Conservation (phyloP, 345 rosid genomes). For the Conringia planisiliqua region DNA sequence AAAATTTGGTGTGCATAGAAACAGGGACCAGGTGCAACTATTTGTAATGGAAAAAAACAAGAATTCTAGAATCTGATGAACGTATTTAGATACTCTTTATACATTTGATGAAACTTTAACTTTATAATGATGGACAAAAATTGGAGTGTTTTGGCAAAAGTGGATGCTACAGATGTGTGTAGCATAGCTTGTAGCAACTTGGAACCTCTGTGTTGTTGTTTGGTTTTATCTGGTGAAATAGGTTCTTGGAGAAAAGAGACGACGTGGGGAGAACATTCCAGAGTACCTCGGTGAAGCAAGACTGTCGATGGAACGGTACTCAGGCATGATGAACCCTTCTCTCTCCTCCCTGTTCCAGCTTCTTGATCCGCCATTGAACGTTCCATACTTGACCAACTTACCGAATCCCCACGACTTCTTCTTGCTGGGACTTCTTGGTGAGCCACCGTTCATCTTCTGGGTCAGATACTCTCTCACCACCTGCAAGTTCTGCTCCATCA, state of each 20-base stretch:
- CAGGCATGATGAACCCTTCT: slow-evolving; percentile 49
- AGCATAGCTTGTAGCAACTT: background rate
- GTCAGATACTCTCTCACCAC: slow-evolving; percentile 66
- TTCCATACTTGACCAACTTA: slow-evolving; percentile 58
- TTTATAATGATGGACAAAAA: background rate
- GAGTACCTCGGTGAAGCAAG: slow-evolving; percentile 60
- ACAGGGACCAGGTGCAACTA: background rate
- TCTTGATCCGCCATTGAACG: slow-evolving; percentile 44
- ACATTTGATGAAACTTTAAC: background rate
- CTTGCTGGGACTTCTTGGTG: slow-evolving; percentile 35
- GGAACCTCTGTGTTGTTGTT: background rate
- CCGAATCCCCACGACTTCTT: slow-evolving; percentile 70
- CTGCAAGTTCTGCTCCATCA: slow-evolving; percentile 54
- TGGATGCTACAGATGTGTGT: background rate
- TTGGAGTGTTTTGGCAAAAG: background rate
- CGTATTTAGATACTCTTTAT: slow-evolving; percentile 3
- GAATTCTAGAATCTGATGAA: slow-evolving; percentile 21
- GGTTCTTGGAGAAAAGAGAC: slow-evolving; percentile 60
- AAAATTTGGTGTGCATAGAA: slow-evolving; percentile 12
- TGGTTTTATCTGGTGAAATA: slow-evolving; percentile 35
- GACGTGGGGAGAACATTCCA: slow-evolving; percentile 77
- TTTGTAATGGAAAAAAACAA: background rate
- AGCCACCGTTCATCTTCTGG: slow-evolving; percentile 52
- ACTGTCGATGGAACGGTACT: slow-evolving; percentile 49
- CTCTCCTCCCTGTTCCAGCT: slow-evolving; percentile 37